Percentiles rank a stretch among this genome's conserved stretches.
These are phyloP conservation scores for Mrakia hoshinonis DNA, from an alignment of 768 basidiomycete genomes.

Conservation along the genomic window DNA sequence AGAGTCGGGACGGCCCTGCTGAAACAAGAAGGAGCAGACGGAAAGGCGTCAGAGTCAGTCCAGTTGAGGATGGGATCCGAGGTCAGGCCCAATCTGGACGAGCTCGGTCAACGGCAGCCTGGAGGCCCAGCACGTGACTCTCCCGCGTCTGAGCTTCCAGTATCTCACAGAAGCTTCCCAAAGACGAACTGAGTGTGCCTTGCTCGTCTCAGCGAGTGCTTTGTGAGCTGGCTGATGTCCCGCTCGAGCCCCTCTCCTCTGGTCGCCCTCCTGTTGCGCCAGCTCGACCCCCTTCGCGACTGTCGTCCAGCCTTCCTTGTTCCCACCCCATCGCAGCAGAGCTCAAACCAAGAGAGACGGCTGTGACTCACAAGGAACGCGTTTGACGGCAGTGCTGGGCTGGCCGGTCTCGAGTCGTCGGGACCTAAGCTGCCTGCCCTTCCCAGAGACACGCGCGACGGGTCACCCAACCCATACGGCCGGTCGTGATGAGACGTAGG, in stretches of 20 bases:
- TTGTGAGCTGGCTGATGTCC: not conserved
- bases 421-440: slow-evolving; percentile 1
- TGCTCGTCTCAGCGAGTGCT: too few relatives aligned
- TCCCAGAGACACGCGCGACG: slow-evolving; percentile 23
- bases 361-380: slow-evolving; percentile 15
- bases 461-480: slow-evolving; percentile 2
- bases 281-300: not conserved
- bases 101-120: not conserved
- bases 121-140: too few relatives aligned
- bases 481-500: slow-evolving; percentile 1
- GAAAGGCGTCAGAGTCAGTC: not conserved
- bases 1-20: slow-evolving; percentile 13
- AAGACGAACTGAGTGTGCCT: too few relatives aligned
- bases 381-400: slow-evolving; percentile 23
- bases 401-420: slow-evolving; percentile 16
- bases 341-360: too few relatives aligned
- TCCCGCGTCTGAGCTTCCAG: too few relatives aligned
- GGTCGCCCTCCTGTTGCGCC: not conserved
- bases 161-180: too few relatives aligned
- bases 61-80: not conserved
- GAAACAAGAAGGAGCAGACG: not conserved
- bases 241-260: not conserved
- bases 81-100: not conserved
- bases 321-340: not conserved
- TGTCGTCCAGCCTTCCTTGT: too few relatives aligned